Conservation (phyloP, 345 rosid species). For the Brassica nigra region DNA sequence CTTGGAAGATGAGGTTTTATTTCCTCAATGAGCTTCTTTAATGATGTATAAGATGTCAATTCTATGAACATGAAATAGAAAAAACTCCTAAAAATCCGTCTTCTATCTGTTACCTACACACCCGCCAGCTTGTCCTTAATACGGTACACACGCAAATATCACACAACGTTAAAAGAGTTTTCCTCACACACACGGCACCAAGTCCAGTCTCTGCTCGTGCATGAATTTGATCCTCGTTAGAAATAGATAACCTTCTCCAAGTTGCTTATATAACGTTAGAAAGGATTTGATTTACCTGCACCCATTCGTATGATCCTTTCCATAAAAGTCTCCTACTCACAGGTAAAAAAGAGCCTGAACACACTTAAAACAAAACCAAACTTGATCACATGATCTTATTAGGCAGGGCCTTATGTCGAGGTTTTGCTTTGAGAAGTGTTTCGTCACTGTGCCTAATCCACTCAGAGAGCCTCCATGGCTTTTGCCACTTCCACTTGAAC, state of each 20-base stretch:
- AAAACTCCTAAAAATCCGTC: constrained; percentile 35
- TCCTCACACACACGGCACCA: constrained; percentile 26
- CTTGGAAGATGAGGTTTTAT: constrained; percentile 32
- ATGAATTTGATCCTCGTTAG: neutral
- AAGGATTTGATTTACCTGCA: neutral
- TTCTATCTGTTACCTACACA: constrained; percentile 45
- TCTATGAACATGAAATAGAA: constrained; percentile 32
- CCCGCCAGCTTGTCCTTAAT: constrained; percentile 45
- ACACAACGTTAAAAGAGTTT: constrained; percentile 36
- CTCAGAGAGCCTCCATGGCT: constrained; percentile 99
- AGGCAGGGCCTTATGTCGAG: constrained; percentile 57
- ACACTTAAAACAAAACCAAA: constrained; percentile 1
- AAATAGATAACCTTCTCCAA: neutral
- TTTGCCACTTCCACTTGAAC: constrained; percentile 99
- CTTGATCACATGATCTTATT: constrained; percentile 37
- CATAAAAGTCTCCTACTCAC: constrained; percentile 28
- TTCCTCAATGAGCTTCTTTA: constrained; percentile 31
- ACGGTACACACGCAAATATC: constrained; percentile 25
- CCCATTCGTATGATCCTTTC: constrained; percentile 15
- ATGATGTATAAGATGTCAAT: constrained; percentile 36
- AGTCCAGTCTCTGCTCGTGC: constrained; percentile 43
- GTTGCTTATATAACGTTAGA: neutral
- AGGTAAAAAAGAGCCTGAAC: constrained; percentile 9
- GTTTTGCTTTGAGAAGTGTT: constrained; percentile 57
- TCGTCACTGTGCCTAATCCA: constrained; percentile 89